These are phyloP conservation scores for Solanum pennellii DNA, from an alignment of 257 asterid genomes.

Conservation along the genomic window DNA sequence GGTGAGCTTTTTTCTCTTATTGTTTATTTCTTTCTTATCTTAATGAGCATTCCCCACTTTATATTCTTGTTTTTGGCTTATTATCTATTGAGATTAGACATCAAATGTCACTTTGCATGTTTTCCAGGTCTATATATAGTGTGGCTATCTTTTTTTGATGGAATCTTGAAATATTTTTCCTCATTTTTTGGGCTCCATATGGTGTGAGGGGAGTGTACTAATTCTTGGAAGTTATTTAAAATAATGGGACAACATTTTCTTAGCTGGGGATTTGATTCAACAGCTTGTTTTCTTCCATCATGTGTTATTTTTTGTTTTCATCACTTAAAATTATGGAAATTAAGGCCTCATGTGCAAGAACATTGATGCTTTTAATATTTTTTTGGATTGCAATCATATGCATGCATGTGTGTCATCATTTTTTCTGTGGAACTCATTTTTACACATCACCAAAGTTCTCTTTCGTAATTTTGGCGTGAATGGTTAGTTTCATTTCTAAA, in stretches of 20 bases:
- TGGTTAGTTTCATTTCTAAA: not conserved
- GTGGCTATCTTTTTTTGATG: slow-evolving; percentile 8
- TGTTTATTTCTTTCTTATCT: not conserved
- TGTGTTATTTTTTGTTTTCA: slow-evolving; percentile 7
- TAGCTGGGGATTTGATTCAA: slow-evolving; percentile 34
- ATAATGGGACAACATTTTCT: slow-evolving; percentile 36
- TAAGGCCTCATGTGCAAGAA: slow-evolving; percentile 6
- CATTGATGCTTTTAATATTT: not conserved
- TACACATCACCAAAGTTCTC: not conserved
- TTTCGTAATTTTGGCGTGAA: not conserved
- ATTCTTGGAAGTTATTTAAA: slow-evolving; percentile 19
- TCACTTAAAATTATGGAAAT: not conserved
- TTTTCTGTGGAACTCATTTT: not conserved
- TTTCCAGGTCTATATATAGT: not conserved
- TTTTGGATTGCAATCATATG: not conserved
- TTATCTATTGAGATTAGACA: slow-evolving; percentile 16
- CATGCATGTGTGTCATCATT: not conserved
- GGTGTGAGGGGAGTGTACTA: not conserved
- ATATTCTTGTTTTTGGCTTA: slow-evolving; percentile 32
- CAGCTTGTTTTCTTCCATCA: slow-evolving; percentile 21
- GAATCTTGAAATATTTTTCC: slow-evolving; percentile 13
- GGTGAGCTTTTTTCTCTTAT: slow-evolving; percentile 6
- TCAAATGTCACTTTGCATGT: slow-evolving; percentile 6
- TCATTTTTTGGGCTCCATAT: slow-evolving; percentile 46
- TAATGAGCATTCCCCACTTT: slow-evolving; percentile 15